phyloP scores from a whole-genome alignment of 2,329 filamentous ascomycete species.

The Bipolaris gigantea region DNA sequence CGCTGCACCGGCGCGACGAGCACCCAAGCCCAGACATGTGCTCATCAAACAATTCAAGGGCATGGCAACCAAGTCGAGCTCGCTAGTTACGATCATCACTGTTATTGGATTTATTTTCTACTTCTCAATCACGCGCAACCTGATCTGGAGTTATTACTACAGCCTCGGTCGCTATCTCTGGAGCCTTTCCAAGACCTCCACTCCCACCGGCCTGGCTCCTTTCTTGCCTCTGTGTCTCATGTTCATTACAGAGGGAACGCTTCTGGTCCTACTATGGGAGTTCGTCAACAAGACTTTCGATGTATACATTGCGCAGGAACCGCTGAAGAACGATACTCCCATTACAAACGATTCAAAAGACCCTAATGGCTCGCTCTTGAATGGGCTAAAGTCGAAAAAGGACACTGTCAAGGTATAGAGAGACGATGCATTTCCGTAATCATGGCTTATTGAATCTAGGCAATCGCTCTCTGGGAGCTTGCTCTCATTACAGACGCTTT shows the following conservation, averaged over 20 bases:
- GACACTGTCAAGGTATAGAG: conserved; percentile 67
- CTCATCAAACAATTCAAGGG: conserved; percentile 22
- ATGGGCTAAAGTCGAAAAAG: conserved; percentile 82
- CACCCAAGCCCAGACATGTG: conserved; percentile 23
- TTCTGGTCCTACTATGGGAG: conserved; percentile 76
- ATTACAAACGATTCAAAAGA: conserved; percentile 85
- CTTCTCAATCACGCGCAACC: conserved; percentile 32
- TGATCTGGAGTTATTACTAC: conserved; percentile 59
- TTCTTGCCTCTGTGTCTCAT: conserved; percentile 58
- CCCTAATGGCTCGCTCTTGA: conserved; percentile 85
- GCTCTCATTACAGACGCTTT: conserved; percentile 76
- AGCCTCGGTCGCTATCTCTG: conserved; percentile 72
- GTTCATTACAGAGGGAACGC: conserved; percentile 58
- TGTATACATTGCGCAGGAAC: conserved; percentile 76
- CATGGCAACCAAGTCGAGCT: conserved; percentile 22
- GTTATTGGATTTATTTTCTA: conserved; percentile 29
- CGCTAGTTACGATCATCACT: conserved; percentile 54
- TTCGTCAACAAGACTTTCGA: conserved; percentile 76
- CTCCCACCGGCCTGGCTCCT: conserved; percentile 60
- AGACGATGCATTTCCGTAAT: neutral
- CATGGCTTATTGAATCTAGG: conserved; percentile 47
- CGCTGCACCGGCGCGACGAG: conserved; percentile 3
- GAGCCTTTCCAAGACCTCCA: conserved; percentile 69
- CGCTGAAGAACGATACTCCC: conserved; percentile 80
- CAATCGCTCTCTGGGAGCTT: conserved; percentile 91